phyloP scores from a whole-genome alignment of 129 eudicot genomes.

The Smallanthus sonchifolius region DNA sequence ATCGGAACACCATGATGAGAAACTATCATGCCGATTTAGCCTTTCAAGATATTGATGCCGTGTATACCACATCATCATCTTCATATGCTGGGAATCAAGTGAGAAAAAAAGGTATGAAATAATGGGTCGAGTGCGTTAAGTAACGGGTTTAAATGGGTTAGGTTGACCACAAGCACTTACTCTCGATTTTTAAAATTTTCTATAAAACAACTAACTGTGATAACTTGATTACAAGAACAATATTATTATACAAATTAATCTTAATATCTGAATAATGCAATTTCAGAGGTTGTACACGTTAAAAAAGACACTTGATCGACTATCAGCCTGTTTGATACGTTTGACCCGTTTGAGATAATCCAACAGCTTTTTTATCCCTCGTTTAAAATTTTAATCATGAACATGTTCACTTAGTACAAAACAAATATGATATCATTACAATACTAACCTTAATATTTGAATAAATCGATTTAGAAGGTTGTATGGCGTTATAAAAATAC shows the following conservation, averaged over 20 bases:
- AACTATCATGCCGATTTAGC: constrained; percentile 39
- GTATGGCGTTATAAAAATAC: neutral
- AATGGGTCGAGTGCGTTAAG: neutral
- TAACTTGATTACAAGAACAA: neutral
- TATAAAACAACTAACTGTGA: neutral
- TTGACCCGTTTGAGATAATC: neutral
- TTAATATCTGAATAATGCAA: neutral
- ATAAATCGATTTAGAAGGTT: neutral
- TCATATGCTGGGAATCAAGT: constrained; percentile 61
- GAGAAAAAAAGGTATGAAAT: neutral
- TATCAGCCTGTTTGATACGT: neutral
- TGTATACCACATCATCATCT: constrained; percentile 82
- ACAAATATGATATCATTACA: neutral
- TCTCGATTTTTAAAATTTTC: neutral
- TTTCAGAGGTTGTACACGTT: neutral
- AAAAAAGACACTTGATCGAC: neutral
- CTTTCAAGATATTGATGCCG: constrained; percentile 67
- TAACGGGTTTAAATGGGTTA: neutral
- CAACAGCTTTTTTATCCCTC: neutral
- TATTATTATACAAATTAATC: neutral
- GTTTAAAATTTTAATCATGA: too few species aligned
- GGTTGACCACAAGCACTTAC: neutral
- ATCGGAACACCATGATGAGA: constrained; percentile 36
- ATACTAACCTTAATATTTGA: neutral
- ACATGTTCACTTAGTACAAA: neutral